A percentile compares a stretch with the other conserved stretches of the same genome.
Evolutionary conservation across 176 grass and related monocot genomes (phyloP).

Genomic region (Areca catechu): DNA sequence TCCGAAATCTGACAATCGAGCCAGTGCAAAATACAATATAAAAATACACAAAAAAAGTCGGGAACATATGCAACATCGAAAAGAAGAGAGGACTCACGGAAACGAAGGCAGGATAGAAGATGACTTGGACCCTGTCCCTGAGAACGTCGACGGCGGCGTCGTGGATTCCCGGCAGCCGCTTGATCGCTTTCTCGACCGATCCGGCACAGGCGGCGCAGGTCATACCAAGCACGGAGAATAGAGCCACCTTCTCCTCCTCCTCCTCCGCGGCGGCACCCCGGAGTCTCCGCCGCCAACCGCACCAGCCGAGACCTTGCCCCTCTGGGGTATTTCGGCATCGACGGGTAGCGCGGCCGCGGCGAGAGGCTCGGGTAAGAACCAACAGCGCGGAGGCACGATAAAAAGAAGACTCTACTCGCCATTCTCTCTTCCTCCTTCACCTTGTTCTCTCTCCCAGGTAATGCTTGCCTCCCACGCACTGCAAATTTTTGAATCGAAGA

Average conservation of each 20-base stretch:
- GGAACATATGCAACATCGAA: not conserved
- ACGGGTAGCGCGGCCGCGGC: constrained; percentile 17
- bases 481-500: too few relatives aligned
- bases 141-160: constrained; percentile 87
- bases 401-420: constrained; percentile 8
- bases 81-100: constrained; percentile 36
- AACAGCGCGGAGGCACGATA: not conserved
- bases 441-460: too few relatives aligned
- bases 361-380: not conserved
- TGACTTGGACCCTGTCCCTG: constrained; percentile 60
- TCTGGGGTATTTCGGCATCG: constrained; percentile 9
- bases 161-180: constrained; percentile 77
- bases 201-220: constrained; percentile 79
- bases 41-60: too few relatives aligned
- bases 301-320: not conserved
- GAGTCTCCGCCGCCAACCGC: constrained; percentile 12
- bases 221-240: constrained; percentile 74
- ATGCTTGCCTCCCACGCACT: too few relatives aligned
- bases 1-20: too few relatives aligned
- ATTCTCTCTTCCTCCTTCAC: not conserved
- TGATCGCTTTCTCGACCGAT: constrained; percentile 91
- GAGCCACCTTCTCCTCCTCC: constrained; percentile 35
- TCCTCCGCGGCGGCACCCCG: constrained; percentile 26
- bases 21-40: too few relatives aligned
- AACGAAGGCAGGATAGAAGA: constrained; percentile 74